Conservation (phyloP, 768 basidiomycete genomes). For the Clitopilus passeckerianus region DNA sequence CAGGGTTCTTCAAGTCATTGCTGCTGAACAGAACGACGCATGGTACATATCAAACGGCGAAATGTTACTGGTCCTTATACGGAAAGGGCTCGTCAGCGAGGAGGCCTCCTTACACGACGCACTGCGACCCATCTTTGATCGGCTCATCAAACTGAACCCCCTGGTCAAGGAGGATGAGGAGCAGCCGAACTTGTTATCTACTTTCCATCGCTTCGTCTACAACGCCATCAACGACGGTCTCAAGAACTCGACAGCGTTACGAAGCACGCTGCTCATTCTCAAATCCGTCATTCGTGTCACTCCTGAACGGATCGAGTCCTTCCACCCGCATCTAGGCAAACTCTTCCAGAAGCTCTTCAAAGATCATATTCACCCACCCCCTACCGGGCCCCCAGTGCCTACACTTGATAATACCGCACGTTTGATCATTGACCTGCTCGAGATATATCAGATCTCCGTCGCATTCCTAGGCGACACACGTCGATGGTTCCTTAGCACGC, state of each 20-base stretch:
- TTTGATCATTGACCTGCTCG: conserved; percentile 71
- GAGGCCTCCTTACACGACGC: conserved; percentile 78
- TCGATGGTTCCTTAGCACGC: conserved; percentile 68
- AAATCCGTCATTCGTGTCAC: conserved; percentile 77
- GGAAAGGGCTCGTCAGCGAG: conserved; percentile 81
- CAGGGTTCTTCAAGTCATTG: conserved; percentile 83
- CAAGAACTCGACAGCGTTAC: conserved; percentile 64
- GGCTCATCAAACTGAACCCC: conserved; percentile 71
- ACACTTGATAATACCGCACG: conserved; percentile 60
- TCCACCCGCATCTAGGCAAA: conserved; percentile 71
- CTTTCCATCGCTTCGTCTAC: conserved; percentile 76
- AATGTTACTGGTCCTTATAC: conserved; percentile 76
- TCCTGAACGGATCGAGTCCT: conserved; percentile 81
- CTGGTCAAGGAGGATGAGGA: conserved; percentile 76
- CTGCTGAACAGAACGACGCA: conserved; percentile 73
- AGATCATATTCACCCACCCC: conserved; percentile 70
- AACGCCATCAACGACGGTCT: conserved; percentile 74
- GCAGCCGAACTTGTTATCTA: conserved; percentile 63
- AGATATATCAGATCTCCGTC: conserved; percentile 81
- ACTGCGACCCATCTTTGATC: conserved; percentile 78
- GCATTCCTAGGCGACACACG: conserved; percentile 84
- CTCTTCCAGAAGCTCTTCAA: conserved; percentile 81
- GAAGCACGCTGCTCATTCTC: conserved; percentile 82
- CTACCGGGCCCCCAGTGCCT: conserved; percentile 23
- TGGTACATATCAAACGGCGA: conserved; percentile 77